Evolutionary conservation across 495 filamentous ascomycete genomes (phyloP).

Genomic region (Podospora bellae-mahoneyi): DNA sequence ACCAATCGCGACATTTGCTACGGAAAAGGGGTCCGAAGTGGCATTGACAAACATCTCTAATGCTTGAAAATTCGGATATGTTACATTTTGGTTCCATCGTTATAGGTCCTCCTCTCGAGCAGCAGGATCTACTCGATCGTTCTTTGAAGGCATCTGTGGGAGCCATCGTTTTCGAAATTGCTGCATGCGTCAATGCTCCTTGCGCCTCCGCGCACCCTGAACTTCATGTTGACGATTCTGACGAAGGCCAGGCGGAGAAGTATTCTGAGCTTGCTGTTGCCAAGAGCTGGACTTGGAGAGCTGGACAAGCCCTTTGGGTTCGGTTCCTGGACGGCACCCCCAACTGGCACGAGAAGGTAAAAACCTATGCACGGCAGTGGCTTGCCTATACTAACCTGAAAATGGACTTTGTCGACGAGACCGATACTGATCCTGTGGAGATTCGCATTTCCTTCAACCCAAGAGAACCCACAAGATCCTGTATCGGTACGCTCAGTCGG

Average conservation of each 20-base stretch:
- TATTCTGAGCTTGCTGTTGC: background rate
- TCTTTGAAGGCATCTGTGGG: background rate
- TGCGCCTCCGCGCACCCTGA: background rate
- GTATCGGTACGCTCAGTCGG: background rate
- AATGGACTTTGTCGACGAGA: background rate
- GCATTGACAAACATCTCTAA: background rate
- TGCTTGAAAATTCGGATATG: background rate
- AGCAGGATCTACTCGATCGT: background rate
- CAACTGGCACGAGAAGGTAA: background rate
- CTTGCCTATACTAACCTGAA: background rate
- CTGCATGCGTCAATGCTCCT: background rate
- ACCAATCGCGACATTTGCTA: background rate
- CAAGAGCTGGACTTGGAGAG: background rate
- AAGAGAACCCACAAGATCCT: background rate
- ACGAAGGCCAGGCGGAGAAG: background rate
- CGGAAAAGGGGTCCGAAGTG: background rate
- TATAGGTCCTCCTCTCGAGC: background rate
- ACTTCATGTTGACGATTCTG: background rate
- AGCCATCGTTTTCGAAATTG: background rate
- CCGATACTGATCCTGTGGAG: background rate
- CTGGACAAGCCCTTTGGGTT: background rate
- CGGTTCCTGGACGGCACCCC: background rate
- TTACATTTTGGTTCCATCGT: background rate
- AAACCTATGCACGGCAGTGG: background rate
- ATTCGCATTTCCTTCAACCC: background rate